phyloP scores from a whole-genome alignment of 768 basidiomycete genomes.

The Boletus rufocinnamomeus region DNA sequence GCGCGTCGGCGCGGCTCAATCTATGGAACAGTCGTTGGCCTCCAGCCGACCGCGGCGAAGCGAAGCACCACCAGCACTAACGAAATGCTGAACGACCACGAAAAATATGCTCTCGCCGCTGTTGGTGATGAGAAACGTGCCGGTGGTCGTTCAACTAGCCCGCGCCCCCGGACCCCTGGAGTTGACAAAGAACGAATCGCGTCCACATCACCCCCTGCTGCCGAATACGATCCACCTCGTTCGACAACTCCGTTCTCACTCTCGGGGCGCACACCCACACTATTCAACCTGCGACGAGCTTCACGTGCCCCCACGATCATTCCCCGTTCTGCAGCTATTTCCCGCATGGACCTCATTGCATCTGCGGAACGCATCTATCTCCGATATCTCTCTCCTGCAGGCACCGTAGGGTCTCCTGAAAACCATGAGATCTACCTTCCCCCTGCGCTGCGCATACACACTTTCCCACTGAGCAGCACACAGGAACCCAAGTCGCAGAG shows the following conservation, averaged over 20 bases:
- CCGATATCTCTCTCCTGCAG: slow-evolving; percentile 86
- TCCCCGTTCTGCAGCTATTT: slow-evolving; percentile 87
- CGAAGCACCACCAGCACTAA: slow-evolving; percentile 83
- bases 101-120: slow-evolving; percentile 62
- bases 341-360: slow-evolving; percentile 84
- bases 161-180: slow-evolving; percentile 47
- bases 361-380: slow-evolving; percentile 96
- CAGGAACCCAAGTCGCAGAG: slow-evolving; percentile 67
- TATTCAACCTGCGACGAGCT: slow-evolving; percentile 74
- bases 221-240: slow-evolving; percentile 53
- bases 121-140: slow-evolving; percentile 46
- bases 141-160: slow-evolving; percentile 60
- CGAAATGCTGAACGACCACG: slow-evolving; percentile 68
- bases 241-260: slow-evolving; percentile 81
- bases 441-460: slow-evolving; percentile 85
- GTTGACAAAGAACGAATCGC: slow-evolving; percentile 39
- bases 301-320: slow-evolving; percentile 94
- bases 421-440: slow-evolving; percentile 99
- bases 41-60: slow-evolving; percentile 62
- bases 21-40: slow-evolving; percentile 86
- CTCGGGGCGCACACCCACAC: slow-evolving; percentile 71
- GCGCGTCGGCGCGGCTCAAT: slow-evolving; percentile 91
- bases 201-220: slow-evolving; percentile 50
- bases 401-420: slow-evolving; percentile 74
- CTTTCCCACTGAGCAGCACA: slow-evolving; percentile 79